A percentile compares a stretch with the other conserved stretches of the same genome.
These are phyloP conservation scores for Penicillium crystallinum DNA, from an alignment of 495 filamentous ascomycete species.

Conservation along the genomic window DNA sequence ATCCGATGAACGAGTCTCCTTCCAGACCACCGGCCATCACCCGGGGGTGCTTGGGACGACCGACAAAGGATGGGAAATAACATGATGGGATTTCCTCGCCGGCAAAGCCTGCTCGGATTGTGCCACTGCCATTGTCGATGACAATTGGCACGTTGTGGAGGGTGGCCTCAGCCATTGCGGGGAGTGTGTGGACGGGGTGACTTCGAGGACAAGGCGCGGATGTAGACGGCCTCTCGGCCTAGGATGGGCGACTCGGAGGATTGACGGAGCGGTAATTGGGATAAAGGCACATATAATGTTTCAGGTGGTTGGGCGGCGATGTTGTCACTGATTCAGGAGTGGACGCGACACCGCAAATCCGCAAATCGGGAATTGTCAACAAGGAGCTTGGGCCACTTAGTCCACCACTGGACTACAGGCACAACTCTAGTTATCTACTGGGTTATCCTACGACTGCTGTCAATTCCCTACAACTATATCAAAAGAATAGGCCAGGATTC, in stretches of 20 bases:
- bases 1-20: conserved; percentile 95
- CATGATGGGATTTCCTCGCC: conserved; percentile 94
- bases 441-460: background rate
- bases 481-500: background rate
- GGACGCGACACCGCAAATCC: conserved; percentile 23
- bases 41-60: conserved; percentile 92
- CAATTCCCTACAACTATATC: background rate
- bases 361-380: conserved; percentile 34
- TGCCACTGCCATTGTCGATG: conserved; percentile 97
- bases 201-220: conserved; percentile 20
- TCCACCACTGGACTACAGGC: background rate
- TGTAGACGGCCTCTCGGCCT: conserved; percentile 37
- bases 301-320: conserved; percentile 10
- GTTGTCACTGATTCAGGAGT: conserved; percentile 20
- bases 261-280: background rate
- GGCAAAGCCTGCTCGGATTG: conserved; percentile 94
- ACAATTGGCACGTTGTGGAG: conserved; percentile 97
- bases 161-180: conserved; percentile 68
- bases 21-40: conserved; percentile 94
- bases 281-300: conserved; percentile 4
- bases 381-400: conserved; percentile 44
- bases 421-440: background rate
- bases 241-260: conserved; percentile 16
- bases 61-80: conserved; percentile 97
- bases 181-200: conserved; percentile 23